These are phyloP conservation scores for Sphenostylis stenocarpa DNA, from an alignment of 306 rosid genomes.

Conservation along the genomic window DNA sequence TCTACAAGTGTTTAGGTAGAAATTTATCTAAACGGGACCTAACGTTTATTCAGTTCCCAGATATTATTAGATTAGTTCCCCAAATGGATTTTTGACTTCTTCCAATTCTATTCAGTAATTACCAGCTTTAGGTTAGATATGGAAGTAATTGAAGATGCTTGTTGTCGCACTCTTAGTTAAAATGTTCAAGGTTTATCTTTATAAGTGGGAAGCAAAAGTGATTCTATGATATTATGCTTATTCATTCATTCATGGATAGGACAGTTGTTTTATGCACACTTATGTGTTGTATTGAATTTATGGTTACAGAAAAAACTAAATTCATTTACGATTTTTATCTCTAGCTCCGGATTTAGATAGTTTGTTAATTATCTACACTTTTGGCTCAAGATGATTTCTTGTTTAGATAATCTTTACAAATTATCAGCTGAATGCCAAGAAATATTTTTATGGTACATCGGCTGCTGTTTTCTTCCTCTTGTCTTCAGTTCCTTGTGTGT, in stretches of 20 bases:
- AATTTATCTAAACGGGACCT: neutral
- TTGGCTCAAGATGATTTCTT: neutral
- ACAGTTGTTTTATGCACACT: neutral
- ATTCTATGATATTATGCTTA: neutral
- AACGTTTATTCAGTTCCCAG: neutral
- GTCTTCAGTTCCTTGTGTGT: too few relatives aligned
- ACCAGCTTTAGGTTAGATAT: neutral
- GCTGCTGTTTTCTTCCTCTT: too few relatives aligned
- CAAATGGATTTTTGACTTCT: neutral
- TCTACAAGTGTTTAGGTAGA: neutral
- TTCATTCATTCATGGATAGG: neutral
- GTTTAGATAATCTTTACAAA: neutral
- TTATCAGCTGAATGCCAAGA: neutral
- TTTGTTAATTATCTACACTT: neutral
- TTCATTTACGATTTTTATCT: too few relatives aligned
- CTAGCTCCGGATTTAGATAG: neutral
- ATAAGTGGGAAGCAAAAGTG: neutral
- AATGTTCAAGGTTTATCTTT: neutral
- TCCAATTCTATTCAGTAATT: neutral
- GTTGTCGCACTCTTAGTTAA: neutral
- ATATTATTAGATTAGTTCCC: neutral
- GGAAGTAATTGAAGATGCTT: neutral
- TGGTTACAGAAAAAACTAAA: too few relatives aligned
- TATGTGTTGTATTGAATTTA: neutral
- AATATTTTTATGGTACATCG: too few relatives aligned